Conservation (phyloP, 805 yeast species). For the Yamadazyma sp. region DNA sequence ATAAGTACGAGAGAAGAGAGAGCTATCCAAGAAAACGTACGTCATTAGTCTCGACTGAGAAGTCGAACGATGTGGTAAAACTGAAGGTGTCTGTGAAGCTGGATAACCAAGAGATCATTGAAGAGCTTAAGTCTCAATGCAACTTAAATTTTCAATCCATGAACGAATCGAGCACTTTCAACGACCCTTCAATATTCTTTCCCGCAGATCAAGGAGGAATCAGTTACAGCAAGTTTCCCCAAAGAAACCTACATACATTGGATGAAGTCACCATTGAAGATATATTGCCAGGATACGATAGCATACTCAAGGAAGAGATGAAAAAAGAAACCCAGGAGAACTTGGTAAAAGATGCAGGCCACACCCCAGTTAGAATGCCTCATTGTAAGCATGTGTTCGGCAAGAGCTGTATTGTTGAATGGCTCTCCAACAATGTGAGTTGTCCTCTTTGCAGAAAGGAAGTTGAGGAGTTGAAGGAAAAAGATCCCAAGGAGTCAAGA, state of each 20-base stretch:
- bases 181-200: conserved; percentile 34
- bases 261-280: conserved; percentile 22
- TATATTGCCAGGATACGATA: conserved; percentile 28
- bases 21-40: no score
- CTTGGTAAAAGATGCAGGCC: conserved; percentile 19
- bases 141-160: conserved; percentile 3
- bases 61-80: background rate
- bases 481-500: conserved; percentile 18
- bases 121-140: conserved; percentile 5
- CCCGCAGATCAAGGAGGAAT: conserved; percentile 29
- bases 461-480: conserved; percentile 26
- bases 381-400: conserved; percentile 44
- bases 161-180: conserved; percentile 16
- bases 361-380: conserved; percentile 41
- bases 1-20: conserved; percentile 23
- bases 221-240: conserved; percentile 29
- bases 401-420: conserved; percentile 39
- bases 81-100: background rate
- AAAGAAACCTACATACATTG: conserved; percentile 22
- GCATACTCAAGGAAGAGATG: conserved; percentile 11
- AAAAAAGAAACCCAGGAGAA: conserved; percentile 15
- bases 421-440: conserved; percentile 40
- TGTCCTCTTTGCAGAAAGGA: conserved; percentile 45
- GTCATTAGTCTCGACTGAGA: background rate
- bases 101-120: conserved; percentile 6